A percentile compares a stretch with the other conserved stretches of the same genome.
Conservation (phyloP, 2,329 filamentous ascomycete genomes). For the Fragosphaeria purpurea region DNA sequence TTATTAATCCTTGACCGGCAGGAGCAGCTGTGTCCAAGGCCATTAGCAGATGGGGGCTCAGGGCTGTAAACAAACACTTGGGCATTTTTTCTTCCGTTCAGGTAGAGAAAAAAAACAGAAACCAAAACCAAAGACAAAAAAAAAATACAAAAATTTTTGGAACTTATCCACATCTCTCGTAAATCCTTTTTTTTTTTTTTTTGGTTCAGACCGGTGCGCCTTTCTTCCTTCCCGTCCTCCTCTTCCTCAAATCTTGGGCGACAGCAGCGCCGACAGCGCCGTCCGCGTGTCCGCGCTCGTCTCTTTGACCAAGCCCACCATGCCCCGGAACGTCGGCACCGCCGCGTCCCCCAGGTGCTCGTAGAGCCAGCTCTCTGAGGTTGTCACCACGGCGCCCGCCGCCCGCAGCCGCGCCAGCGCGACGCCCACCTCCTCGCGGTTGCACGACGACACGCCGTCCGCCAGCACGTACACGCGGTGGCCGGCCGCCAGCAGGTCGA, state of each 20-base stretch:
- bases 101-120: constrained; percentile 14
- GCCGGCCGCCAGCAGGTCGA: constrained; percentile 66
- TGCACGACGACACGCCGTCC: constrained; percentile 83
- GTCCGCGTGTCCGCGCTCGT: constrained; percentile 59
- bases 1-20: too few species aligned
- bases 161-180: too few species aligned
- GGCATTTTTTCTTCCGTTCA: not conserved
- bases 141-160: not conserved
- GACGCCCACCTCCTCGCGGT: constrained; percentile 68
- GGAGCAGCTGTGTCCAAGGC: too few species aligned
- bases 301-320: constrained; percentile 73
- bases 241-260: constrained; percentile 31
- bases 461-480: constrained; percentile 80
- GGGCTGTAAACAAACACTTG: too few species aligned
- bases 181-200: too few species aligned
- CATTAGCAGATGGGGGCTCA: too few species aligned
- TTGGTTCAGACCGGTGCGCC: too few species aligned
- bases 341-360: constrained; percentile 78
- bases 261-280: constrained; percentile 56
- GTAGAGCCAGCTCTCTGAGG: constrained; percentile 82
- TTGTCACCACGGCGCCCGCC: constrained; percentile 71
- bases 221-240: too few species aligned
- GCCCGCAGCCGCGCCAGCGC: constrained; percentile 66
- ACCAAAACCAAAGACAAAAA: constrained; percentile 14
- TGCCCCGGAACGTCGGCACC: constrained; percentile 59